phyloP scores from a whole-genome alignment of 2,329 filamentous ascomycete genomes.

The Alternaria consortialis region DNA sequence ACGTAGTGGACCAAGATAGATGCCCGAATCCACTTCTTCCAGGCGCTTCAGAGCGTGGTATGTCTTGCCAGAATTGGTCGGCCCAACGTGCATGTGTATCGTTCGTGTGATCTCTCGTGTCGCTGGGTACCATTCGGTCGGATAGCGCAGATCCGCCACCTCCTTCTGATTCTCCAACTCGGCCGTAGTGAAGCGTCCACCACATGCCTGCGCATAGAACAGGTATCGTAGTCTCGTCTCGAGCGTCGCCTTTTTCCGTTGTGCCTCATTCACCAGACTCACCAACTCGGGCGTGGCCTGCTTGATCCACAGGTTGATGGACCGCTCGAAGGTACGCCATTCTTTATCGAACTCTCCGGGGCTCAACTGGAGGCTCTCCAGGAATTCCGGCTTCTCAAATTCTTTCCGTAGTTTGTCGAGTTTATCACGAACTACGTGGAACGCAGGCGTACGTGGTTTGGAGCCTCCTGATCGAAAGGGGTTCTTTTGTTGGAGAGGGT shows the following conservation, averaged over 20 bases:
- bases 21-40: conserved; percentile 76
- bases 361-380: conserved; percentile 41
- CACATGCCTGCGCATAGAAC: conserved; percentile 63
- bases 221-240: conserved; percentile 70
- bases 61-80: conserved; percentile 98
- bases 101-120: conserved; percentile 82
- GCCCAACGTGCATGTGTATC: conserved; percentile 92
- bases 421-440: conserved; percentile 16
- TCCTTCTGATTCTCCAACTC: conserved; percentile 50
- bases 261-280: conserved; percentile 21
- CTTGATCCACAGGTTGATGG: conserved; percentile 35
- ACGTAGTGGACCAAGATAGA: conserved; percentile 90
- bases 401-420: conserved; percentile 27
- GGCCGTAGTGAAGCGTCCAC: conserved; percentile 47
- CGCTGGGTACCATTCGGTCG: conserved; percentile 89
- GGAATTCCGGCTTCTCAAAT: conserved; percentile 27
- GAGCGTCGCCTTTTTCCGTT: conserved; percentile 24
- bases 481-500: conserved; percentile 1
- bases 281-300: conserved; percentile 27
- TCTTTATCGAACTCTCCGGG: conserved; percentile 32
- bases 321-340: conserved; percentile 38
- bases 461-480: background rate
- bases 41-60: conserved; percentile 90
- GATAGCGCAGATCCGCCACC: conserved; percentile 85
- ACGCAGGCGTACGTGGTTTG: background rate